Base-by-base conservation (phyloP, 2,329 filamentous ascomycete species). In the Xylariales sp. region DNA sequence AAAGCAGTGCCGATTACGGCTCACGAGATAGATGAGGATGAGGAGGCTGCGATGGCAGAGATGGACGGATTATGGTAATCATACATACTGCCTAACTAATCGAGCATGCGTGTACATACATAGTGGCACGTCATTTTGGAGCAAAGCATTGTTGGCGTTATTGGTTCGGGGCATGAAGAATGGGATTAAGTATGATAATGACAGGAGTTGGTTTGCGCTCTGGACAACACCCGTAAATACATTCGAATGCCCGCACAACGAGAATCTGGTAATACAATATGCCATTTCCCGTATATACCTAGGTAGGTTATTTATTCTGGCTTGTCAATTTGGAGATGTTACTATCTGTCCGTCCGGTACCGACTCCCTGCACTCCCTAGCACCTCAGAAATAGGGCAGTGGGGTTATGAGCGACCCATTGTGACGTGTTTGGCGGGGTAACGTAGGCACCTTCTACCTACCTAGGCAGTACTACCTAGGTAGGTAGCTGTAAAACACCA, bases 21-120 rank as follows among this genome's bases (percentile, higher is more conserved):
- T 34, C 52, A 54, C 12, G n/a, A 36, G 8, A 30, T 67, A 39
- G 64, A 69, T 50, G 62, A 68, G 14, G 70, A 72, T 41, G 69
- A 65, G 46, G 70, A 72, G 62, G 69, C 69, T 0, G 70, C 69
- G 18, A 73, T 73, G 71, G 71, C 71, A 10, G 71, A 73, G 64
- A 87, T 89, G 85, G 85, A 86, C 48, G 86, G 83, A 0, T 69
- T 87, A 30, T 88, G 84, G 84, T 86, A 69, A 80, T 32, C 9
- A 34, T 45, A 32, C 39, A 5, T 14, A 12, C 39, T 12, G 9
- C 39, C 39, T 41, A 41, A 45, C 28, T 32, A 10, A 32, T 55
- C 43, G 41, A n/a, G 32, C 30, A 5, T 1, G 39, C 18, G 18
- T 43, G 30, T 50, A 39, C 14, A 14, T 49, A 10, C 5, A 28